A percentile compares a stretch with the other conserved stretches of the same genome.
phyloP scores from a whole-genome alignment of 2,329 filamentous ascomycete genomes.

The Colletotrichum tanaceti region DNA sequence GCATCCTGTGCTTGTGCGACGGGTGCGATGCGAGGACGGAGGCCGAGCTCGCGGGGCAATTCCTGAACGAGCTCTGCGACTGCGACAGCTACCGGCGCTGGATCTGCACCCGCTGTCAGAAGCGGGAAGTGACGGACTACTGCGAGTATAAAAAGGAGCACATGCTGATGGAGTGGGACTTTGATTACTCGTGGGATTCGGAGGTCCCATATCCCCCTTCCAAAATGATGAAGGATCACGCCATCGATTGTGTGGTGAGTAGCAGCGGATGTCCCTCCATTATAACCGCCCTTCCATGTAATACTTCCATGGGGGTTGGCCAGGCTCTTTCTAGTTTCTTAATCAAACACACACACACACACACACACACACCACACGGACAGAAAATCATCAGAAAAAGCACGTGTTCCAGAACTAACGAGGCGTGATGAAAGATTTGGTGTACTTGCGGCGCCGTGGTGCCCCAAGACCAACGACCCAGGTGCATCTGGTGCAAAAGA shows the following conservation, averaged over 20 bases:
- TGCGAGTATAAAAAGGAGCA: not conserved
- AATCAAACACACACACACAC: not conserved
- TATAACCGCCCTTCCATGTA: too few relatives aligned
- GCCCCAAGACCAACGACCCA: not conserved
- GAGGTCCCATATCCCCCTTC: too few relatives aligned
- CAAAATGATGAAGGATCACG: too few relatives aligned
- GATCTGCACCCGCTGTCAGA: conserved; percentile 23
- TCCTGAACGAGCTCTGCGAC: conserved; percentile 33
- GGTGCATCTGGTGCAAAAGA: conserved; percentile 1
- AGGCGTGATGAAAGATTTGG: not conserved
- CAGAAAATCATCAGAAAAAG: too few relatives aligned
- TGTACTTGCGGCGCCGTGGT: not conserved
- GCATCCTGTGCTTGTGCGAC: conserved; percentile 34
- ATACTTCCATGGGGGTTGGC: too few relatives aligned
- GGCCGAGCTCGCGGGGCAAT: conserved; percentile 6
- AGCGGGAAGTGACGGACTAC: not conserved
- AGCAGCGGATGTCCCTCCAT: too few relatives aligned
- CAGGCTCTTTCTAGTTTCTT: too few relatives aligned
- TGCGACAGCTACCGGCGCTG: conserved; percentile 36
- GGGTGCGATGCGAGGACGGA: conserved; percentile 26
- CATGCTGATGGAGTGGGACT: not conserved
- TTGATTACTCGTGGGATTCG: too few relatives aligned
- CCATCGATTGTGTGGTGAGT: too few relatives aligned
- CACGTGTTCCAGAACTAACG: not conserved
- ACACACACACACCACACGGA: too few relatives aligned